phyloP scores from a whole-genome alignment of 257 asterid species.

The Petunia axillaris region DNA sequence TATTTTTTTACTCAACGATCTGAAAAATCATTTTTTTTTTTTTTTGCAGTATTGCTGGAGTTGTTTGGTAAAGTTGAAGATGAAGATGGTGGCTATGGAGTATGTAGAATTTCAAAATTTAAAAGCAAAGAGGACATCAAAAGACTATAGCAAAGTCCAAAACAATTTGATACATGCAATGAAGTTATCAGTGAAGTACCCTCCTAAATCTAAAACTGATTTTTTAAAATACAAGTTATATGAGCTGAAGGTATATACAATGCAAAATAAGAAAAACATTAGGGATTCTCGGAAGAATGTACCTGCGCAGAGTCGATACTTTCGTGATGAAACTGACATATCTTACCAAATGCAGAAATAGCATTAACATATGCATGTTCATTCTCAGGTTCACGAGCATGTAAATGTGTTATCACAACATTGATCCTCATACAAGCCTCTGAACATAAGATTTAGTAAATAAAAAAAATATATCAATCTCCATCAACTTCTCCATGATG shows the following conservation, averaged over 20 bases:
- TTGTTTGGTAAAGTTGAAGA: too few relatives aligned
- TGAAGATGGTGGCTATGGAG: conserved; percentile 74
- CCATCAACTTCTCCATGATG: too few relatives aligned
- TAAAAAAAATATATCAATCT: conserved; percentile 17
- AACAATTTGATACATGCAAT: too few relatives aligned
- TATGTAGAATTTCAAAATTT: conserved; percentile 71
- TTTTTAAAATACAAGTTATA: too few relatives aligned
- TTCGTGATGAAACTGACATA: conserved; percentile 58
- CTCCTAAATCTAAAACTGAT: conserved; percentile 18
- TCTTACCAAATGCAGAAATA: conserved; percentile 34
- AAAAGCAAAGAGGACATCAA: conserved; percentile 49
- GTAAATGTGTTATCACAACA: conserved; percentile 68
- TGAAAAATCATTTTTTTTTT: too few relatives aligned
- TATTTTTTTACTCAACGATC: too few relatives aligned
- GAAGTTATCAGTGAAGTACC: too few relatives aligned
- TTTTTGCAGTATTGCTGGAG: too few relatives aligned
- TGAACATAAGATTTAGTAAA: conserved; percentile 46
- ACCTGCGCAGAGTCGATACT: conserved; percentile 89
- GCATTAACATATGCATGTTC: conserved; percentile 96
- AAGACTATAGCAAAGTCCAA: too few relatives aligned
- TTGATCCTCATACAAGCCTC: conserved; percentile 93
- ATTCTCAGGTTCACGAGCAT: conserved; percentile 62
- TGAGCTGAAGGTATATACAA: conserved; percentile 43
- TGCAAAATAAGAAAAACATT: conserved; percentile 13
- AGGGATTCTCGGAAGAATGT: neutral